Percentiles rank a stretch among this genome's conserved stretches.
phyloP scores from a whole-genome alignment of 768 basidiomycete genomes.

The Cubamyces lactineus region DNA sequence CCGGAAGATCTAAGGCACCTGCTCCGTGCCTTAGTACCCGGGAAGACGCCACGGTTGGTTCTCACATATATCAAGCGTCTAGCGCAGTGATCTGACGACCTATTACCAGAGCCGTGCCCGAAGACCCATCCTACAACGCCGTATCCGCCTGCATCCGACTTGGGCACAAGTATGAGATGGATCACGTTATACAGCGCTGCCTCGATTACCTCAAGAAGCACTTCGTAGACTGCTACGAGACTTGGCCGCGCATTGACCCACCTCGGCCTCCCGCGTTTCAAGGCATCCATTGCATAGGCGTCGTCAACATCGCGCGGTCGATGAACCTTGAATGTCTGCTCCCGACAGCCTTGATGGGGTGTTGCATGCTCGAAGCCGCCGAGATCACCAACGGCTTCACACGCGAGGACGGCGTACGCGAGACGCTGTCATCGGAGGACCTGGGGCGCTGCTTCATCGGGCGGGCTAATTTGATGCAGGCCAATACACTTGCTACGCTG shows the following conservation, averaged over 20 bases:
- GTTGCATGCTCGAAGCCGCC: constrained; percentile 9
- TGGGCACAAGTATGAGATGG: constrained; percentile 20
- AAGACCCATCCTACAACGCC: not conserved
- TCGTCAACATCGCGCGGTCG: constrained; percentile 19
- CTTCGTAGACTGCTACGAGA: constrained; percentile 3
- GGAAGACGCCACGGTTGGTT: constrained; percentile 1
- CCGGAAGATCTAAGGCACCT: constrained; percentile 10
- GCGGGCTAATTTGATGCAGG: constrained; percentile 12
- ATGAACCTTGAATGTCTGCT: constrained; percentile 5
- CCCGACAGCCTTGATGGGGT: constrained; percentile 8
- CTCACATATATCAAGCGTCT: not conserved
- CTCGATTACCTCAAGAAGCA: constrained; percentile 8
- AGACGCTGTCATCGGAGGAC: constrained; percentile 17
- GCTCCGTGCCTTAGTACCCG: not conserved
- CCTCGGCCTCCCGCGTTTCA: not conserved
- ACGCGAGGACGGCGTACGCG: constrained; percentile 15
- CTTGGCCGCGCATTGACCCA: not conserved
- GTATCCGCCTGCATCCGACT: constrained; percentile 15
- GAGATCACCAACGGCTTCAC: constrained; percentile 15
- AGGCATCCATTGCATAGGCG: constrained; percentile 4
- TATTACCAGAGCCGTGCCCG: not conserved
- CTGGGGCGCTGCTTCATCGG: constrained; percentile 16
- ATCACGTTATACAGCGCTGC: constrained; percentile 6
- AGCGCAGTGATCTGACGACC: not conserved
- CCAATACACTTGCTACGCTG: constrained; percentile 10